phyloP scores from a whole-genome alignment of 202 grass and related monocot species.

The Digitaria exilis region DNA sequence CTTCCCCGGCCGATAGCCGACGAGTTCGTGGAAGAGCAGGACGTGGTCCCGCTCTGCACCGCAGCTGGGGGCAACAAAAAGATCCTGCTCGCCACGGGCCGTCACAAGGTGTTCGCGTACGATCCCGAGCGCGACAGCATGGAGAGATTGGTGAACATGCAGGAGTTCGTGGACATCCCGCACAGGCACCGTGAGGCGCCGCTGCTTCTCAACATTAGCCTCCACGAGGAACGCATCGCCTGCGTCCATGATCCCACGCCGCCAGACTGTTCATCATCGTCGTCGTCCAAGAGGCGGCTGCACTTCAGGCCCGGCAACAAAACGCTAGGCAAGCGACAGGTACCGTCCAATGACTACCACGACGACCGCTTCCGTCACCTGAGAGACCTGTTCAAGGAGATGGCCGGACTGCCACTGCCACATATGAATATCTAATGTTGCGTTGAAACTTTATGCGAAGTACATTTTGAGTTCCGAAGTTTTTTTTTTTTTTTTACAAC shows the following conservation, averaged over 20 bases:
- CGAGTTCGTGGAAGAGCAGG: background rate
- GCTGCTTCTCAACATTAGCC: constrained; percentile 8
- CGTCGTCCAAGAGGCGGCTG: background rate
- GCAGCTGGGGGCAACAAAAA: background rate
- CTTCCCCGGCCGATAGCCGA: background rate
- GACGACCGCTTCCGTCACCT: background rate
- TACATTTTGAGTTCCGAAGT: too few species aligned
- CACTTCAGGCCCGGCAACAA: background rate
- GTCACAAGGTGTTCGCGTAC: constrained; percentile 14
- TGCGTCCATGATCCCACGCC: too few species aligned
- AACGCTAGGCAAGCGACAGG: background rate
- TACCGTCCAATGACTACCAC: background rate
- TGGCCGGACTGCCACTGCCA: background rate
- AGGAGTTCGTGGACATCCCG: background rate
- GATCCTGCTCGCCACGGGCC: constrained; percentile 24
- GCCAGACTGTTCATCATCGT: too few species aligned
- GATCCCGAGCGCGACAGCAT: background rate
- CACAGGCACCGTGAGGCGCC: too few species aligned
- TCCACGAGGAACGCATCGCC: background rate
- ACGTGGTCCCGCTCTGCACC: constrained; percentile 7
- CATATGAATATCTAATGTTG: too few species aligned
- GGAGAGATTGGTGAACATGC: background rate
- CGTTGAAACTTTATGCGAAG: too few species aligned
- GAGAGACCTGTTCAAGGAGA: background rate
- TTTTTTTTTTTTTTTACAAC: too few species aligned